Conservation (phyloP, 257 asterid species). For the Solanum arcanum region DNA sequence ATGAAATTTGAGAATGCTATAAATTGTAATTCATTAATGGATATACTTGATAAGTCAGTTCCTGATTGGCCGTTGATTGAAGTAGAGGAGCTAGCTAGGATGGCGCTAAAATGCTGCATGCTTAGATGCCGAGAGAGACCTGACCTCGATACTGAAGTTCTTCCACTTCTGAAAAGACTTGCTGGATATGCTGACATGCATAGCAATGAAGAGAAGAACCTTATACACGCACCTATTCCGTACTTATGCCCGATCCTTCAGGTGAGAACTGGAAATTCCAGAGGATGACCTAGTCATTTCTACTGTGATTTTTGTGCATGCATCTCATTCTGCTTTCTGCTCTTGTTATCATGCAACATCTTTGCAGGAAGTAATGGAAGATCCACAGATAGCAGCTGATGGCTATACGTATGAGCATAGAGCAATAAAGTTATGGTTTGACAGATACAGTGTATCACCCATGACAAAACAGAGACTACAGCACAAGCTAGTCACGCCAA, state of each 20-base stretch:
- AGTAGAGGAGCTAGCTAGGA: slow-evolving; percentile 49
- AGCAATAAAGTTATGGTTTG: slow-evolving; percentile 67
- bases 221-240: slow-evolving; percentile 39
- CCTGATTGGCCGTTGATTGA: slow-evolving; percentile 60
- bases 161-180: slow-evolving; percentile 57
- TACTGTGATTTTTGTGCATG: background rate
- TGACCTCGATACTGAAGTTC: slow-evolving; percentile 69
- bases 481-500: slow-evolving; percentile 54
- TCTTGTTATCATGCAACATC: background rate
- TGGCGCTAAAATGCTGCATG: slow-evolving; percentile 57
- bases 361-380: slow-evolving; percentile 76
- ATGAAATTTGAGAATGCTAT: slow-evolving; percentile 59
- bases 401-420: slow-evolving; percentile 76
- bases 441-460: slow-evolving; percentile 48
- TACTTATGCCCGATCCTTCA: slow-evolving; percentile 81
- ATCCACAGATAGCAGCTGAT: slow-evolving; percentile 81
- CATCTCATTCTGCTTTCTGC: slow-evolving; percentile 4
- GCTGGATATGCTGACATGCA: slow-evolving; percentile 48
- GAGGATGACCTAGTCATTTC: background rate
- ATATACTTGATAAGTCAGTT: slow-evolving; percentile 56
- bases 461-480: slow-evolving; percentile 47
- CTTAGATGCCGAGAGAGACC: slow-evolving; percentile 90
- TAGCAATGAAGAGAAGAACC: slow-evolving; percentile 11
- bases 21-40: slow-evolving; percentile 16
- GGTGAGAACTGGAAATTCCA: slow-evolving; percentile 21